Conservation (phyloP, 768 basidiomycete genomes). For the Boletus pseudopeckii region DNA sequence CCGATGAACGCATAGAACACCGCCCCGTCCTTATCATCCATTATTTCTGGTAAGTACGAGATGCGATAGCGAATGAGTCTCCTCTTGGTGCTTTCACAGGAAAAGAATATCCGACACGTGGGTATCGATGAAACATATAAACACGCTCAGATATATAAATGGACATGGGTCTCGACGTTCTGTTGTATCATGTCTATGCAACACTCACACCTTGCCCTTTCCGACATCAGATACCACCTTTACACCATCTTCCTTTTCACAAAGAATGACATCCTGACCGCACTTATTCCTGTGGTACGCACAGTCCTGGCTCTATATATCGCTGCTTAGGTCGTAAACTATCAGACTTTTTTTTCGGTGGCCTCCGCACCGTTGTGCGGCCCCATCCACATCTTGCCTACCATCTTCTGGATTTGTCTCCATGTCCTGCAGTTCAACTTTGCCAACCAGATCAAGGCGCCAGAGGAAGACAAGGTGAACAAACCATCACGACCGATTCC, state of each 20-base stretch:
- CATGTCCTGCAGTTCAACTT: slow-evolving; percentile 44
- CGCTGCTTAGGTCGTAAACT: background rate
- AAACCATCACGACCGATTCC: slow-evolving; percentile 46
- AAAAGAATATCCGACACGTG: background rate
- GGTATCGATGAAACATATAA: slow-evolving; percentile 2
- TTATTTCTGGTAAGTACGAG: background rate
- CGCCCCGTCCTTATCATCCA: background rate
- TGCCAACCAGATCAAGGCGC: slow-evolving; percentile 41
- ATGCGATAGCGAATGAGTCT: background rate
- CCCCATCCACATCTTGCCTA: slow-evolving; percentile 20
- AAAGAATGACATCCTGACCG: slow-evolving; percentile 45
- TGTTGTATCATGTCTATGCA: slow-evolving; percentile 17
- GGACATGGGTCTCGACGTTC: no score
- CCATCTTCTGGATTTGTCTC: slow-evolving; percentile 42
- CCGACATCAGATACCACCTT: slow-evolving; percentile 20
- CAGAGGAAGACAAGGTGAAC: slow-evolving; percentile 43
- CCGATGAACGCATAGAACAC: no score
- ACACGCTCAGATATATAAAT: background rate
- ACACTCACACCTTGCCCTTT: background rate
- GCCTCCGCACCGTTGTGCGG: slow-evolving; percentile 32
- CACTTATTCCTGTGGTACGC: slow-evolving; percentile 45
- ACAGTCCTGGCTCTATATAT: background rate
- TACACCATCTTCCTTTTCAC: slow-evolving; percentile 40
- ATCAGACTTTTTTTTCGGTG: slow-evolving; percentile 32
- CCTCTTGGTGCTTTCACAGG: background rate